Evolutionary conservation across 1,139 yeast genomes (phyloP).

Genomic region (Pichia cactophila): DNA sequence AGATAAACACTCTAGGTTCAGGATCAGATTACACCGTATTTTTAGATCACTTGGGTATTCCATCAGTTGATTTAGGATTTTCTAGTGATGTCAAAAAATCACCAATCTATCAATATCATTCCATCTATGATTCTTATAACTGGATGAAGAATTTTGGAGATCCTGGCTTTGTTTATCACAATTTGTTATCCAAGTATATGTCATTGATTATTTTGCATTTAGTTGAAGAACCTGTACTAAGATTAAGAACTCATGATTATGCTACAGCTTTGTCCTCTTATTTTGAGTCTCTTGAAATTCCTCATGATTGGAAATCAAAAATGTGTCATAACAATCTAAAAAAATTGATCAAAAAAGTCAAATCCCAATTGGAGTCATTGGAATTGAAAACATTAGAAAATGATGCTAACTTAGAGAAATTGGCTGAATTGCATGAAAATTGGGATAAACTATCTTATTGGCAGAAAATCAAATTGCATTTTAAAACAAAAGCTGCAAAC

Average conservation of each 20-base stretch:
- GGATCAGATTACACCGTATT: conserved; percentile 67
- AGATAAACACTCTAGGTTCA: conserved; percentile 45
- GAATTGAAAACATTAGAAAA: conserved; percentile 27
- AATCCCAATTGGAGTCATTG: conserved; percentile 21
- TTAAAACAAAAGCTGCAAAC: conserved; percentile 27
- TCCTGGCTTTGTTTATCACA: conserved; percentile 50
- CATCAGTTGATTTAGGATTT: conserved; percentile 56
- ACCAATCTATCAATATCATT: conserved; percentile 61
- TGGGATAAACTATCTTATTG: conserved; percentile 30
- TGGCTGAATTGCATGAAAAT: conserved; percentile 34
- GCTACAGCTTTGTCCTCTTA: conserved; percentile 31
- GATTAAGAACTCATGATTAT: conserved; percentile 38
- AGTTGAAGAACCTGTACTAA: conserved; percentile 37
- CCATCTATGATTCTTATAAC: conserved; percentile 58
- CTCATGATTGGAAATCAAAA: conserved; percentile 30
- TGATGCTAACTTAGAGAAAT: conserved; percentile 32
- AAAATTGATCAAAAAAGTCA: conserved; percentile 21
- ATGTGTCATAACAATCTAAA: neutral
- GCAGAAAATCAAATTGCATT: conserved; percentile 33
- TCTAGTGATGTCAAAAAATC: conserved; percentile 27
- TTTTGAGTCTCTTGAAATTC: conserved; percentile 31
- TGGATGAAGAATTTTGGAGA: conserved; percentile 61
- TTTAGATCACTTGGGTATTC: conserved; percentile 58
- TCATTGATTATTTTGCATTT: conserved; percentile 43
- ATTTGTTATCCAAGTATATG: conserved; percentile 43